Percentiles rank a stretch among this genome's conserved stretches.
Evolutionary conservation across 1,284 basidiomycete genomes (phyloP).

Genomic region (Schizophyllum commune): DNA sequence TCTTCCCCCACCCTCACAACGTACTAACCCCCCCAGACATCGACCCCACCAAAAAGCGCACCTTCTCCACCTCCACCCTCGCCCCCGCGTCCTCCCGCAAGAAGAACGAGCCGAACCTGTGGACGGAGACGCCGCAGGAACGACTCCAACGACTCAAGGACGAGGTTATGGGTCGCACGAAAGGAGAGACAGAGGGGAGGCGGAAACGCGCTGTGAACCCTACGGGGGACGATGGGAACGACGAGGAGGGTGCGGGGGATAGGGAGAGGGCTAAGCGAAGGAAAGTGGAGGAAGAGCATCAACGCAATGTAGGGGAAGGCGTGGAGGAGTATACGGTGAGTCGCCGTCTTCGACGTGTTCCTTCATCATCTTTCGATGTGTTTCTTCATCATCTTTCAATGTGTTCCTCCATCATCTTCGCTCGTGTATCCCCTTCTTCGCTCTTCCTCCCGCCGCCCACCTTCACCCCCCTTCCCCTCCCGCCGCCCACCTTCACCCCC

Average conservation of each 20-base stretch:
- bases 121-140: conserved; percentile 92
- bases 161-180: no score
- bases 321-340: conserved; percentile 79
- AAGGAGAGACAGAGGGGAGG: conserved; percentile 72
- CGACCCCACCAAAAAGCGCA: conserved; percentile 25
- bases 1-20: no score
- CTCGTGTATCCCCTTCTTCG: no score
- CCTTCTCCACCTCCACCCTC: conserved; percentile 18
- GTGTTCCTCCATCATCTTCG: no score
- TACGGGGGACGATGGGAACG: conserved; percentile 35
- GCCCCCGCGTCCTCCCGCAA: conserved; percentile 31
- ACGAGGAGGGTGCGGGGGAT: conserved; percentile 18
- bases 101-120: conserved; percentile 53
- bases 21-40: conserved; percentile 20
- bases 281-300: conserved; percentile 52
- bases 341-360: no score
- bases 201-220: conserved; percentile 59
- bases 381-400: no score
- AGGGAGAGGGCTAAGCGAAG: conserved; percentile 21
- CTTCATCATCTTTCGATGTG: no score
- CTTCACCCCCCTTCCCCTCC: no score
- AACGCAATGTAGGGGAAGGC: conserved; percentile 63
- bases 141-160: conserved; percentile 78
- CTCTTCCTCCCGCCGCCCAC: no score
- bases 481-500: no score